Evolutionary conservation across 2,329 filamentous ascomycete species (phyloP), one percentile per base, ranked within the genome.

Genomic region (Periconia macrospinosa): DNA sequence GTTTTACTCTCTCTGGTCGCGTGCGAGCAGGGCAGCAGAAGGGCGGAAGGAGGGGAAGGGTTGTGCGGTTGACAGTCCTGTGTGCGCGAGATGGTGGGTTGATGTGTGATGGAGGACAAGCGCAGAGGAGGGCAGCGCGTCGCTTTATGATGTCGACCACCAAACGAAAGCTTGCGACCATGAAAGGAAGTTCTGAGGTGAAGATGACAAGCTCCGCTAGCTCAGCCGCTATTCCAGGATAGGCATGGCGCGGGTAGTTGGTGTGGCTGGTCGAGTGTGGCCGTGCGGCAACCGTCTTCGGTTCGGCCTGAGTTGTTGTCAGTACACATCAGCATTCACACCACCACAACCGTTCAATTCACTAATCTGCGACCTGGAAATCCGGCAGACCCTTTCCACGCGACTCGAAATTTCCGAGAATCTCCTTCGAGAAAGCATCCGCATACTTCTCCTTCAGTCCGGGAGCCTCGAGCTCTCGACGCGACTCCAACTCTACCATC

Each of bases 11-110:
- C n/a, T 19, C 15, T 33, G 42, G 33, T 37, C 33, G 33, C 33
- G 33, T 37, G 33, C 33, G 15, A n/a, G 11, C 33, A n/a, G 15
- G 30, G 33, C 33, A 37, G 33, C 33, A 37, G 15, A 37, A 5
- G 33, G 7, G n/a, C 11, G 42, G 5, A 18, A 15, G 18, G 17
- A 35, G 10, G 18, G 19, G 30, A 19, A 41, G 30, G 20, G 20
- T 20, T 35, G 50, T 14, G 44, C 37, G n/a, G 40, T 19, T 33
- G 41, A 27, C 18, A 23, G 45, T 41, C 56, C 59, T 58, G 53
- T 63, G 54, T 57, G 54, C 56, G 45, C 45, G 41, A 52, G 45
- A 17, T 11, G 20, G 13, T 37, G 53, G 47, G 50, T 37, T 27
- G 44, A 47, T 45, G 43, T 33, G 51, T 37, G 33, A n/a, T 37